Percentiles rank a stretch among this genome's conserved stretches.
Conservation (phyloP, 768 basidiomycete genomes). For the Hericium coralloides region DNA sequence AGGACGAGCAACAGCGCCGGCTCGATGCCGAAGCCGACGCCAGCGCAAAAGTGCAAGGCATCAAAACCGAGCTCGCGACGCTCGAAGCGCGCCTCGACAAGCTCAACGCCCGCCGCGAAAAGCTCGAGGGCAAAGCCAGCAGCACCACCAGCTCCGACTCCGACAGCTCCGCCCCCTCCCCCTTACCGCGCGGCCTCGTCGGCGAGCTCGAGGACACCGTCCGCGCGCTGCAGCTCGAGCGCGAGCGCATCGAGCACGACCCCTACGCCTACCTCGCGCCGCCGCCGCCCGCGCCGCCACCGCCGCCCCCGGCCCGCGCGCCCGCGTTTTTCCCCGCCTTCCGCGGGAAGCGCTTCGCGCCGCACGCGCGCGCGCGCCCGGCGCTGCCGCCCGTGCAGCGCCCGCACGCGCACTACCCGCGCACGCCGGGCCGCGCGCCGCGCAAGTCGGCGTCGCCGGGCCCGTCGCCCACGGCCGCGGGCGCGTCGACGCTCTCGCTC, state of each 20-base stretch:
- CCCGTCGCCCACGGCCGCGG: not conserved
- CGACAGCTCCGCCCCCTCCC: not conserved
- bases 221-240: constrained; percentile 47
- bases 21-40: constrained; percentile 35
- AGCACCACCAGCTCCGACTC: not conserved
- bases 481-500: constrained; percentile 37
- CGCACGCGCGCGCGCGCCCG: not conserved
- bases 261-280: constrained; percentile 20
- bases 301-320: not conserved
- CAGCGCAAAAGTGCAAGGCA: constrained; percentile 28
- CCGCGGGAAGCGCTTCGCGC: constrained; percentile 8
- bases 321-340: not conserved
- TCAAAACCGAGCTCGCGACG: constrained; percentile 32
- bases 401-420: not conserved
- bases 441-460: constrained; percentile 10
- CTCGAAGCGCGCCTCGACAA: constrained; percentile 51
- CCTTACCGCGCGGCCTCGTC: constrained; percentile 28
- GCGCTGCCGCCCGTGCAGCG: not conserved
- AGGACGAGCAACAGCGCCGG: constrained; percentile 6
- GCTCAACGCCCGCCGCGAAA: constrained; percentile 55
- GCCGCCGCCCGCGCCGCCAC: not conserved
- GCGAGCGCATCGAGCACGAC: constrained; percentile 34
- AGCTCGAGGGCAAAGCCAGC: constrained; percentile 36
- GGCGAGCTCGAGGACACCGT: constrained; percentile 65
- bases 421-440: no score